Base-by-base conservation (phyloP, 2,329 filamentous ascomycete genomes). In the Pleoardoris graminearum region DNA sequence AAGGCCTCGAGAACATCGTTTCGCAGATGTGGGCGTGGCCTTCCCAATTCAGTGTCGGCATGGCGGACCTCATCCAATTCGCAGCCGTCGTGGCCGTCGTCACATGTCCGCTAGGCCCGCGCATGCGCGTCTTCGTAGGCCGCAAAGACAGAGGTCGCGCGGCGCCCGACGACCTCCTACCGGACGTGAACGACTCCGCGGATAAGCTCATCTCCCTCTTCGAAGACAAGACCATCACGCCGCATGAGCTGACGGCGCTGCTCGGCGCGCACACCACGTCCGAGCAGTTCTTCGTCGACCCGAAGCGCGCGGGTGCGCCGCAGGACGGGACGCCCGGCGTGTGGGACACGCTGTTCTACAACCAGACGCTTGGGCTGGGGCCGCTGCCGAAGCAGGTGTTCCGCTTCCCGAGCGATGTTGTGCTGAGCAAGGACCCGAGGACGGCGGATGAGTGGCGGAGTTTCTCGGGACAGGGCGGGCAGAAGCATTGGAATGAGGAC, bases 51-150 rank as follows among this genome's bases (percentile, higher is more conserved):
- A 63, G 58, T 16, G 65, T 73, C 25, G 60, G 63, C 16, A 66
- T 70, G 58, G 70, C 62, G 7, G 70, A 73, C 27, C 48, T 72
- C 37, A 68, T 73, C 27, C 69, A 72, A 39, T 68, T 68, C 38
- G 63, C 58, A 4, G 66, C 65, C 0, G 67, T 56, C 23, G 21
- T 36, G 7, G 45, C 48, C 29, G 3, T n/a, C 7, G 10, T 32
- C 51, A 51, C 58, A 3, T 73, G 68, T 35, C 70, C 68, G 0
- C 57, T 71, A 2, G 70, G 69, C 2, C 68, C 70, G 7, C 61
- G 70, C 23, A 60, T 69, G 27, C 57, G 67, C 5, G 59, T 60
- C 12, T 71, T 68, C 36, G 62, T 70, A 30, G 69, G 70, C 6
- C 60, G 69, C 27, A 68, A 69, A 41, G 69, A 70, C 46, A 63